Evolutionary conservation across 768 basidiomycete species (phyloP), one percentile per base, ranked within the genome.

Genomic region (Pleurotus pulmonarius): DNA sequence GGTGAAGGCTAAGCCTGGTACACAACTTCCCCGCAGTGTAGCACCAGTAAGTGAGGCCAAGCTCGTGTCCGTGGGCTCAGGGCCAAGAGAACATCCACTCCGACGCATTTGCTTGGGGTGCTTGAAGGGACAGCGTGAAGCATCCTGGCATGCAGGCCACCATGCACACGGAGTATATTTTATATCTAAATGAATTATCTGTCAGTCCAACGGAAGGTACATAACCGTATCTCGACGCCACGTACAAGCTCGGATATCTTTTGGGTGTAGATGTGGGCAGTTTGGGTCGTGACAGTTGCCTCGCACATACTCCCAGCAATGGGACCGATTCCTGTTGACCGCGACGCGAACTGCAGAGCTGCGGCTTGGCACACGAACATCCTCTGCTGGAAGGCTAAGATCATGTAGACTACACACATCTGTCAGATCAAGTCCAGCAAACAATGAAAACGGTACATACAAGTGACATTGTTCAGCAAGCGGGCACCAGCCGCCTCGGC

Each of bases 401-500:
- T 47, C 71, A 58, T 74, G 70, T 16, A 73, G 73, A 53, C 69
- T 74, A 55, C 16, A 62, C 25, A 46, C 29, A 8, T 11, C 29
- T 34, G 29, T 34, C 29, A 34, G 29, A 34, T 34, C 11, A 11
- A 34, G 8, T 34, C 29, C 29, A 34, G 29, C 29, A 34, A 34
- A 34, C 29, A 34, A 3, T 34, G 29, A 34, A 11, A 11, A 11
- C 9, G 52, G 4, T 26, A 63, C 75, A 61, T 63, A 78, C 79
- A 78, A 76, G 57, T 63, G 70, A 59, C 75, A 80, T 5, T 67
- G 60, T 37, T 72, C 68, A 13, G 75, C 77, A 12, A 70, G 62
- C 3, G 74, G 77, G 61, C 77, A 80, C 71, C 70, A 71, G 1
- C 75, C 75, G 18, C 69, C 64, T 60, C 74, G 73, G 52, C 73